phyloP scores from a whole-genome alignment of 495 filamentous ascomycete genomes.

The Talaromyces borbonicus region DNA sequence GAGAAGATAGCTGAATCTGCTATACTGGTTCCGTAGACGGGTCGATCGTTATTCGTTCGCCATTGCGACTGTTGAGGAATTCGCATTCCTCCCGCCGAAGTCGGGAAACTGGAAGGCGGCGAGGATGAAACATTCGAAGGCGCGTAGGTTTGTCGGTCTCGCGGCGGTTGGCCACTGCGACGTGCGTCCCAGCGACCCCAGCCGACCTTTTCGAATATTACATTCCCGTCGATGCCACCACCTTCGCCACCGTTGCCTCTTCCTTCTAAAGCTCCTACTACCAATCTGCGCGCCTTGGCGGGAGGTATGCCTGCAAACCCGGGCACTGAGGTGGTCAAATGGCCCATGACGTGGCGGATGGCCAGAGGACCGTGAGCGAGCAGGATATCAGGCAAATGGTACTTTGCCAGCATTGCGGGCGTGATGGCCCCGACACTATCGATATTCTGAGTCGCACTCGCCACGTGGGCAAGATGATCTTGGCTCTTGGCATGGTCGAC shows the following conservation, averaged over 20 bases:
- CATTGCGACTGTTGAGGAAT: constrained; percentile 47
- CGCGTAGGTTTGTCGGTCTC: constrained; percentile 29
- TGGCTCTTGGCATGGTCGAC: constrained; percentile 40
- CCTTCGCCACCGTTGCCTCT: constrained; percentile 54
- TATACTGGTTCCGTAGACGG: constrained; percentile 49
- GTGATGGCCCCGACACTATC: constrained; percentile 81
- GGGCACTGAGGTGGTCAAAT: constrained; percentile 84
- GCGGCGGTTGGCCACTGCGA: constrained; percentile 53
- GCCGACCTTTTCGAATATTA: constrained; percentile 91
- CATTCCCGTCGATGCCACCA: constrained; percentile 58
- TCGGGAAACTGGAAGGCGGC: constrained; percentile 43
- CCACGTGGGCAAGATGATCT: constrained; percentile 25
- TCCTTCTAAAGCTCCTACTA: constrained; percentile 75
- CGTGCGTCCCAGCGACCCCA: constrained; percentile 95
- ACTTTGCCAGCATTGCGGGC: constrained; percentile 74
- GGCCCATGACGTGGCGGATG: constrained; percentile 89
- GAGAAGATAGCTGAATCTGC: constrained; percentile 65
- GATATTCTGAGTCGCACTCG: constrained; percentile 23
- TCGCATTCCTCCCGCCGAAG: constrained; percentile 51
- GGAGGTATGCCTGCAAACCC: constrained; percentile 88
- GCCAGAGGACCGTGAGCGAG: constrained; percentile 81
- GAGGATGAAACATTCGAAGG: constrained; percentile 34
- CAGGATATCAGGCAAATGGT: constrained; percentile 86
- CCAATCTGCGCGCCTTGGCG: constrained; percentile 80
- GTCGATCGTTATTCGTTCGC: constrained; percentile 37